A percentile compares a stretch with the other conserved stretches of the same genome.
Evolutionary conservation across 805 yeast species (phyloP).

Genomic region (Lachancea fermentati): DNA sequence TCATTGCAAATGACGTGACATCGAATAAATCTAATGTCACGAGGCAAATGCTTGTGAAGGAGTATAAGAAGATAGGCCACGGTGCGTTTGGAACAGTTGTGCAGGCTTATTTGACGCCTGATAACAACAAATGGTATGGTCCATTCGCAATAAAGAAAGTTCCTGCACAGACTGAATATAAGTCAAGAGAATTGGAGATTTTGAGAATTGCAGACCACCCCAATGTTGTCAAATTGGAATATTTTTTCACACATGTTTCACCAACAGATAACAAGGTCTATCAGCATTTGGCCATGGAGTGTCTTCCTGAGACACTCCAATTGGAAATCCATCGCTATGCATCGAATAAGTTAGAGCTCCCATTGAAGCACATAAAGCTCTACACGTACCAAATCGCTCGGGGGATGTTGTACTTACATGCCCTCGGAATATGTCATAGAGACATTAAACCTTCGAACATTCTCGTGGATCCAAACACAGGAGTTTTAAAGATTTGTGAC

Average conservation of each 20-base stretch:
- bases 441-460: conserved; percentile 83
- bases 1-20: conserved; percentile 55
- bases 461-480: conserved; percentile 63
- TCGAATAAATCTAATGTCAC: conserved; percentile 49
- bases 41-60: conserved; percentile 62
- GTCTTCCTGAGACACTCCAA: conserved; percentile 76
- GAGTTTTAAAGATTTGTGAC: conserved; percentile 71
- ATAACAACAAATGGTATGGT: conserved; percentile 54
- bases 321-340: conserved; percentile 67
- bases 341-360: conserved; percentile 53
- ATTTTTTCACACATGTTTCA: conserved; percentile 63
- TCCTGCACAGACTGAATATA: conserved; percentile 83
- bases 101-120: conserved; percentile 53
- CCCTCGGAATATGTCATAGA: conserved; percentile 75
- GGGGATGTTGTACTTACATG: conserved; percentile 77
- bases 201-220: conserved; percentile 74
- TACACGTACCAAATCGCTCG: conserved; percentile 76
- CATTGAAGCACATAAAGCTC: conserved; percentile 67
- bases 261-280: conserved; percentile 59
- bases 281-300: conserved; percentile 83
- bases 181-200: conserved; percentile 74
- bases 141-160: conserved; percentile 82
- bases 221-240: conserved; percentile 64
- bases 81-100: conserved; percentile 86
- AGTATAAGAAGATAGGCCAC: conserved; percentile 71